Evolutionary conservation across 352 stramenopile species (phyloP), one percentile per base, ranked within the genome.

Genomic region (Phytopythium mirpurense): DNA sequence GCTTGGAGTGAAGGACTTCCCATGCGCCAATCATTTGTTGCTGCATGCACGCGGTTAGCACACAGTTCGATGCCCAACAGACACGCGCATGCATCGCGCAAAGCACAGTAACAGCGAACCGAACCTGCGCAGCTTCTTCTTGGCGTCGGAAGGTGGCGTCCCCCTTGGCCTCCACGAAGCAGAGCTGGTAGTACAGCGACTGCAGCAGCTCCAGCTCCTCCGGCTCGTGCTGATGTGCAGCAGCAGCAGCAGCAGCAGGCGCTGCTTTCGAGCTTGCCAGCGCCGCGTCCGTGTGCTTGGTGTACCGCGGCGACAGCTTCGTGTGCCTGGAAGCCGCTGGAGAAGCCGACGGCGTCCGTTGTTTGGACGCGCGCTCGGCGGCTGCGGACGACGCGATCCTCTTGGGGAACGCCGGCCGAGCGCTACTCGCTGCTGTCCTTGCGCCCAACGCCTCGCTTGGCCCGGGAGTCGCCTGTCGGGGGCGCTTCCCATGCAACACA

Each of bases 201-300:
- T 84, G 63, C 5, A 88, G 56, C 18, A 80, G 36, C 50, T 84
- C 72, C 3, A 81, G 54, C 42, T 86, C 74, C 19, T 79, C 68
- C n/a, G 18, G 29, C 12, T 55, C 44, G 37, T 31, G 42, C 19
- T 40, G 46, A 19, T 40, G 31, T 2, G 3, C 19, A 31, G 31
- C n/a, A 5, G 41, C 23, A 7, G 16, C 3, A 26, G 14, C 29
- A 4, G 9, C 19, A 21, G 31, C 24, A 6, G 23, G 23, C 11
- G 16, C 5, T 29, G 8, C n/a, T 19, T 41, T 52, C 11, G 12
- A 8, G 23, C n/a, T 52, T 14, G 19, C 5, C 5, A 10, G 3
- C 5, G 10, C n/a, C 2, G 10, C 46, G 9, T 5, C 12, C 5
- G 21, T 31, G 40, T 18, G 16, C 29, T 37, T 51, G 5, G 45